Percentiles rank a stretch among this genome's conserved stretches.
These are phyloP conservation scores for Rutidosis leptorrhynchoides DNA, from an alignment of 129 eudicot genomes.

Conservation along the genomic window DNA sequence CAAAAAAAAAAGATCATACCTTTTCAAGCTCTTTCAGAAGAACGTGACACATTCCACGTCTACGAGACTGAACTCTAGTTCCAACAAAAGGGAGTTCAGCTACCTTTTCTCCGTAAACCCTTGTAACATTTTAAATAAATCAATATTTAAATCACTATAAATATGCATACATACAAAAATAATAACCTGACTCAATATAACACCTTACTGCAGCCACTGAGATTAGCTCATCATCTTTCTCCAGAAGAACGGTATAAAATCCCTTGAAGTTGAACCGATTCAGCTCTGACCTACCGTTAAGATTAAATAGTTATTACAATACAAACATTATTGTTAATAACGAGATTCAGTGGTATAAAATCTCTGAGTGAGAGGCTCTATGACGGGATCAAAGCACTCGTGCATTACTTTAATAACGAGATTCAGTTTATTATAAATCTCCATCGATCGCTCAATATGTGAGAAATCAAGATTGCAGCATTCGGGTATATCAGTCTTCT, in stretches of 20 bases:
- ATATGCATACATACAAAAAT: slow-evolving; percentile 2
- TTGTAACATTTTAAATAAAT: slow-evolving; percentile 6
- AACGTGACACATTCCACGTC: slow-evolving; percentile 77
- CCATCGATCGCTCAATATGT: slow-evolving; percentile 24
- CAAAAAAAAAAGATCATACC: slow-evolving; percentile 38
- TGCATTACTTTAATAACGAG: slow-evolving; percentile 64
- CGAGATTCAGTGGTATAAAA: too few relatives aligned
- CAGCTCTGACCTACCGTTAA: slow-evolving; percentile 55
- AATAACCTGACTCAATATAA: not conserved
- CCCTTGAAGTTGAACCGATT: slow-evolving; percentile 70
- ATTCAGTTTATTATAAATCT: slow-evolving; percentile 49
- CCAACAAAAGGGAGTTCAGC: slow-evolving; percentile 83
- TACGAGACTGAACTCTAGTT: slow-evolving; percentile 61
- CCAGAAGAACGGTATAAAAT: slow-evolving; percentile 65
- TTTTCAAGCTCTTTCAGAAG: slow-evolving; percentile 71
- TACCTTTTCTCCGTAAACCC: slow-evolving; percentile 66
- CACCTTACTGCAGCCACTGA: slow-evolving; percentile 61
- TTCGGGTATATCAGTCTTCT: slow-evolving; percentile 10
- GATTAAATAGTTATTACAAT: not conserved
- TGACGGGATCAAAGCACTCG: slow-evolving; percentile 70
- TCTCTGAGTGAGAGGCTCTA: slow-evolving; percentile 53
- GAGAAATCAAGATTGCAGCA: slow-evolving; percentile 17
- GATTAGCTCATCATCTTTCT: slow-evolving; percentile 67
- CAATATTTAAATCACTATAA: slow-evolving; percentile 11
- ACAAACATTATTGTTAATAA: slow-evolving; percentile 17